These are phyloP conservation scores for Auricularia heimuer DNA, from an alignment of 768 basidiomycete genomes.

Conservation along the genomic window DNA sequence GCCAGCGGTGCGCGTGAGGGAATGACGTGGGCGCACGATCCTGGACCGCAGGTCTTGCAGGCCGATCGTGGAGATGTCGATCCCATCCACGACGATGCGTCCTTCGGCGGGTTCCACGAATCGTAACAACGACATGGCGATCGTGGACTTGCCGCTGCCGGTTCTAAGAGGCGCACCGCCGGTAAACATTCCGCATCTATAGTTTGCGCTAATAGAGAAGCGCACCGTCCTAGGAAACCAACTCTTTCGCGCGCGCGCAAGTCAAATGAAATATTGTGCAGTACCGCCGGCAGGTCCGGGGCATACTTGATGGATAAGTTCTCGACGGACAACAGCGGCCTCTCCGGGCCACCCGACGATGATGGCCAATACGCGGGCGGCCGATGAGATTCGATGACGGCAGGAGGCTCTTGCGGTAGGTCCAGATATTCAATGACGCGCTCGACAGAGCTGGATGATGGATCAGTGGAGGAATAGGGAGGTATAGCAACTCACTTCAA, in stretches of 20 bases:
- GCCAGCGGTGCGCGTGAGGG: not conserved
- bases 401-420: constrained; percentile 20
- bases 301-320: constrained; percentile 21
- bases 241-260: constrained; percentile 23
- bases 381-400: constrained; percentile 23
- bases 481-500: constrained; percentile 2
- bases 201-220: constrained; percentile 6
- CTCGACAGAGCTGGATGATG: constrained; percentile 10
- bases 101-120: constrained; percentile 29
- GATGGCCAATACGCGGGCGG: constrained; percentile 20
- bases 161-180: not conserved
- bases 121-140: constrained; percentile 28
- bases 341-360: constrained; percentile 15
- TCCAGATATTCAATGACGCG: constrained; percentile 24
- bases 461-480: not conserved
- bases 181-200: no score
- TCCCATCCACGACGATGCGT: constrained; percentile 29
- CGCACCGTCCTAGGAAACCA: constrained; percentile 28
- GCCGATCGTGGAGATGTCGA: constrained; percentile 32
- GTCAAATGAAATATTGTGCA: constrained; percentile 24
- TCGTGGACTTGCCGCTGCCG: constrained; percentile 17
- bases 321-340: constrained; percentile 20
- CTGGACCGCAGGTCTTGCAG: constrained; percentile 22
- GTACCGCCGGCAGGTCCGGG: constrained; percentile 18
- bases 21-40: not conserved